phyloP scores from a whole-genome alignment of 163 green algal species.

The Coccomyxa subellipsoidea region DNA sequence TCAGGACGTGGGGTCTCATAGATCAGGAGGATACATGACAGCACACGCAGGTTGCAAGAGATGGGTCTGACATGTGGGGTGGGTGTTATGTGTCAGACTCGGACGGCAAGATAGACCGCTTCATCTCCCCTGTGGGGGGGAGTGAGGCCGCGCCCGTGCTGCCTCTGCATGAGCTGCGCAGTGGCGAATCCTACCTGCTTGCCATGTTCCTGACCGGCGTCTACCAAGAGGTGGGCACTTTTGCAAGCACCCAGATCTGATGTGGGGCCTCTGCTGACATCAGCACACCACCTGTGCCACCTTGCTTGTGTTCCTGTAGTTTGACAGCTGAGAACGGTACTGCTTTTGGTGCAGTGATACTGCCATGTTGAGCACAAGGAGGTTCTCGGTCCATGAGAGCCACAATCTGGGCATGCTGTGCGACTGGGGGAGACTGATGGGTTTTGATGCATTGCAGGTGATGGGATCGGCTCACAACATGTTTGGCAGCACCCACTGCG shows the following conservation, averaged over 20 bases:
- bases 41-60: neutral
- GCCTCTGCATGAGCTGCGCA: conserved; percentile 38
- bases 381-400: neutral
- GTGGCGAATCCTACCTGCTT: conserved; percentile 38
- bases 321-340: too few species aligned
- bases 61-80: neutral
- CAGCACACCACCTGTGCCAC: too few species aligned
- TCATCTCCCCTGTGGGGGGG: conserved; percentile 45
- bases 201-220: conserved; percentile 63
- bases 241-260: too few species aligned
- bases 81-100: conserved; percentile 31
- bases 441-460: conserved; percentile 3
- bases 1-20: too few species aligned
- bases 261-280: too few species aligned
- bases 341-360: too few species aligned
- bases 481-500: conserved; percentile 41
- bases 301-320: too few species aligned
- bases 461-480: conserved; percentile 72
- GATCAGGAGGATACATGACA: neutral
- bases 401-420: neutral
- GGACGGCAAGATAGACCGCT: conserved; percentile 64
- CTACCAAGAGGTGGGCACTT: conserved; percentile 51
- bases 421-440: conserved; percentile 54
- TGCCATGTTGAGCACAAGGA: too few species aligned
- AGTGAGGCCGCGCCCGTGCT: conserved; percentile 31